These are phyloP conservation scores for Aureobasidium sp. DNA, from an alignment of 2,329 filamentous ascomycete genomes.

Conservation along the genomic window DNA sequence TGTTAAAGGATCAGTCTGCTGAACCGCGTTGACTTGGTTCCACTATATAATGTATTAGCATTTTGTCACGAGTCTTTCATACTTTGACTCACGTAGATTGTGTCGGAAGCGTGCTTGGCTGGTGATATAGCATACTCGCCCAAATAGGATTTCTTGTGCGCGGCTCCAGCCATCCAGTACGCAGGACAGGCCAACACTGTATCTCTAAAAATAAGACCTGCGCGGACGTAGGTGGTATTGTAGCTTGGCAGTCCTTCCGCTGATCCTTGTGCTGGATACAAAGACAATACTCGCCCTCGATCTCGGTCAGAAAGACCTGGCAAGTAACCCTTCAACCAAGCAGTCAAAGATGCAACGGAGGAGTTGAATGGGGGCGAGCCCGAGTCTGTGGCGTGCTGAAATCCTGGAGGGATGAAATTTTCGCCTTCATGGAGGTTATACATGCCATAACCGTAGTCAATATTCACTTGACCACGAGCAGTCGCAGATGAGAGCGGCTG, in stretches of 20 bases:
- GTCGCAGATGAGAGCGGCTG: slow-evolving; percentile 42
- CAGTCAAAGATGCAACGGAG: slow-evolving; percentile 43
- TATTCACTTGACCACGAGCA: slow-evolving; percentile 35
- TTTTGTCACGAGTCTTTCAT: too few species aligned
- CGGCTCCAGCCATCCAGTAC: slow-evolving; percentile 48
- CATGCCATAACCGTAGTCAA: slow-evolving; percentile 45
- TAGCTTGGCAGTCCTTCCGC: slow-evolving; percentile 44
- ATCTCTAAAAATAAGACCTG: slow-evolving; percentile 53
- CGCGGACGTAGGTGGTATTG: slow-evolving; percentile 46
- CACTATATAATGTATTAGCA: slow-evolving; percentile 38
- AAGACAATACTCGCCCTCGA: slow-evolving; percentile 33
- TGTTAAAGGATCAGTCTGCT: slow-evolving; percentile 45
- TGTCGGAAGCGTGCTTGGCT: background rate
- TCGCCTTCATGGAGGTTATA: slow-evolving; percentile 59
- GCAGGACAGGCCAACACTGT: slow-evolving; percentile 53
- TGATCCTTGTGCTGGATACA: slow-evolving; percentile 45
- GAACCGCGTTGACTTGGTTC: slow-evolving; percentile 49
- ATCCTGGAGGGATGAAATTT: slow-evolving; percentile 51
- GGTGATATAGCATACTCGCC: slow-evolving; percentile 55
- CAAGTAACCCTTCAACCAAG: slow-evolving; percentile 50
- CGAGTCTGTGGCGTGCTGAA: slow-evolving; percentile 32
- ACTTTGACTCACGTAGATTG: background rate
- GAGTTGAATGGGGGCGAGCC: slow-evolving; percentile 41
- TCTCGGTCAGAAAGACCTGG: slow-evolving; percentile 40
- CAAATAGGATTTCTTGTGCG: slow-evolving; percentile 43